Percentiles rank a stretch among this genome's conserved stretches.
These are phyloP conservation scores for Endothia cerciana DNA, from an alignment of 2,329 filamentous ascomycete genomes.

Conservation along the genomic window DNA sequence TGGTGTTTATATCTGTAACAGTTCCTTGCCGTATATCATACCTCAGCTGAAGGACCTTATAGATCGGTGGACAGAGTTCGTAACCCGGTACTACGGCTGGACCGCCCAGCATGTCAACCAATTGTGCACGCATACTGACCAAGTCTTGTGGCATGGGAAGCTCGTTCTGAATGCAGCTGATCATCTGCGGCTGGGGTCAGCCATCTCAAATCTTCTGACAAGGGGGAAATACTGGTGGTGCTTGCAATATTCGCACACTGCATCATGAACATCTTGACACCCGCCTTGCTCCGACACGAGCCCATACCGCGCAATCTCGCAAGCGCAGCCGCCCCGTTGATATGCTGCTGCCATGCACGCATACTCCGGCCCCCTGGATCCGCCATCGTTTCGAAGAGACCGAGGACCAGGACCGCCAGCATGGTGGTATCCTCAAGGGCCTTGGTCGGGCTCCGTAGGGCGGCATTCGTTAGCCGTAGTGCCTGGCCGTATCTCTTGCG, in stretches of 20 bases:
- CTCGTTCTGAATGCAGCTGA: conserved; percentile 55
- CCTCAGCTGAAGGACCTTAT: conserved; percentile 50
- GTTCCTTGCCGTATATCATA: conserved; percentile 48
- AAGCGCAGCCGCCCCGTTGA: conserved; percentile 56
- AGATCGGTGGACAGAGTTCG: conserved; percentile 49
- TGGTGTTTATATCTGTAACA: conserved; percentile 44
- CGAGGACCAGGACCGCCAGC: conserved; percentile 56
- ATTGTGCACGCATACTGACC: conserved; percentile 49
- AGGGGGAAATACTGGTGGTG: neutral
- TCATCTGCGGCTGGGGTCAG: conserved; percentile 36
- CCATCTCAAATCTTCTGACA: neutral
- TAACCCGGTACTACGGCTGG: conserved; percentile 46
- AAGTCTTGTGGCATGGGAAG: conserved; percentile 53
- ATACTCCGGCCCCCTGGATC: conserved; percentile 50
- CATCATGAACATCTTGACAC: conserved; percentile 58
- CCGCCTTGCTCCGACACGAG: conserved; percentile 51
- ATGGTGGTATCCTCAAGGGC: conserved; percentile 55
- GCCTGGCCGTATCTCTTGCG: conserved; percentile 56
- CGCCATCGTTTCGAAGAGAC: conserved; percentile 58
- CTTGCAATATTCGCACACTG: conserved; percentile 50
- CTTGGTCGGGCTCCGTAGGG: conserved; percentile 49
- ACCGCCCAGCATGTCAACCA: conserved; percentile 39
- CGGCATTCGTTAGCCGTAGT: conserved; percentile 53
- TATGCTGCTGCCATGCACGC: conserved; percentile 56
- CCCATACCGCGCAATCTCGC: conserved; percentile 52